Percentiles rank a stretch among this genome's conserved stretches.
These are phyloP conservation scores for Ophiostoma tasmaniense DNA, from an alignment of 2,329 filamentous ascomycete genomes.

Conservation along the genomic window DNA sequence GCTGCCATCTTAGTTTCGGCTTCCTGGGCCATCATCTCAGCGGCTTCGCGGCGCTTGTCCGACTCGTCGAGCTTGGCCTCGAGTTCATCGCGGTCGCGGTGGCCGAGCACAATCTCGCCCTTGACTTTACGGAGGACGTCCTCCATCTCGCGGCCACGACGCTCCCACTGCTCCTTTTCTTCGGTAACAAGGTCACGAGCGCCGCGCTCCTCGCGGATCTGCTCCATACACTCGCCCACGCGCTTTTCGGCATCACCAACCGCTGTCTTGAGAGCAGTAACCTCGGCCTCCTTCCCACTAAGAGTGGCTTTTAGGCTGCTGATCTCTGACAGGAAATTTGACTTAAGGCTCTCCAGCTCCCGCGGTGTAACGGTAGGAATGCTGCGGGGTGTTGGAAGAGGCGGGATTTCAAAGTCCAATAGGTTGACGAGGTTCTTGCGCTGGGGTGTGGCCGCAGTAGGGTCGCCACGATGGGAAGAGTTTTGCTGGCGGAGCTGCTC, in stretches of 20 bases:
- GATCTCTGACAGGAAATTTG: constrained; percentile 82
- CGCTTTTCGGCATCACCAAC: constrained; percentile 86
- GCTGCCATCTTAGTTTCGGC: constrained; percentile 68
- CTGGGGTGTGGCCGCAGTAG: constrained; percentile 34
- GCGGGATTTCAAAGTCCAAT: constrained; percentile 88
- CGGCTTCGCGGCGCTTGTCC: constrained; percentile 64
- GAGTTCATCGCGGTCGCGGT: constrained; percentile 74
- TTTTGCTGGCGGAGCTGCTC: constrained; percentile 49
- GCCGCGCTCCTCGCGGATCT: constrained; percentile 67
- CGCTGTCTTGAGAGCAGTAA: constrained; percentile 75
- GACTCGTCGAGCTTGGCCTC: constrained; percentile 66
- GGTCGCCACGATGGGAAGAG: constrained; percentile 33
- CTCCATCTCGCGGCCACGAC: constrained; percentile 78
- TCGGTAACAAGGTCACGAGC: constrained; percentile 62
- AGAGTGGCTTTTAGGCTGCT: constrained; percentile 88
- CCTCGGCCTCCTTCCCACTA: constrained; percentile 87
- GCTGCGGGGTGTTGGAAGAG: constrained; percentile 82
- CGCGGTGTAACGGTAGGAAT: constrained; percentile 84
- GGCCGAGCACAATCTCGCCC: constrained; percentile 68
- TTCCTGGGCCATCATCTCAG: constrained; percentile 67
- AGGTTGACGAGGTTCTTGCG: constrained; percentile 54
- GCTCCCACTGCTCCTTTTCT: constrained; percentile 78
- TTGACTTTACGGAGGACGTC: constrained; percentile 68
- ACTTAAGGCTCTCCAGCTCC: constrained; percentile 88
- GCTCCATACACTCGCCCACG: constrained; percentile 77